These are phyloP conservation scores for Rhypophila decipiens DNA, from an alignment of 495 filamentous ascomycete genomes.

Conservation along the genomic window DNA sequence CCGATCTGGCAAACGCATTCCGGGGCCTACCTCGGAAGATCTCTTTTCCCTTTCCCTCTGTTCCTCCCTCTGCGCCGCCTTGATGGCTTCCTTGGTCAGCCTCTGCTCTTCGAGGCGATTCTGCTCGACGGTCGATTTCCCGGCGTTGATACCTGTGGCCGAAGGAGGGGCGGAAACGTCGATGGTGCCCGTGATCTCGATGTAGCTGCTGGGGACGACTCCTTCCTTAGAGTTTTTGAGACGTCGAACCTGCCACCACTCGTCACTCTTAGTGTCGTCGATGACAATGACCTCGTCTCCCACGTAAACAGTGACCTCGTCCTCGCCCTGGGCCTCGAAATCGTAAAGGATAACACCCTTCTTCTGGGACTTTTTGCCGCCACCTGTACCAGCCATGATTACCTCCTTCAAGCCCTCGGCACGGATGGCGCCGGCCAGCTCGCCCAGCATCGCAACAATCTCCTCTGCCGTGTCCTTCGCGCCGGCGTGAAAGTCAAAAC, in stretches of 20 bases:
- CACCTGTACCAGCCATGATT: constrained; percentile 67
- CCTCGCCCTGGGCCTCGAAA: constrained; percentile 92
- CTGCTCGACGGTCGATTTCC: constrained; percentile 67
- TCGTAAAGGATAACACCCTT: constrained; percentile 89
- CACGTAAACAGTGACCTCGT: constrained; percentile 87
- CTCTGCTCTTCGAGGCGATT: constrained; percentile 80
- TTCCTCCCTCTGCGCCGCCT: constrained; percentile 48
- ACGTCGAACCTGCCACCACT: constrained; percentile 96
- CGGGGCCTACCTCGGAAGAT: constrained; percentile 69
- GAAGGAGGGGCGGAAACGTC: constrained; percentile 32
- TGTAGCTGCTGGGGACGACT: constrained; percentile 97
- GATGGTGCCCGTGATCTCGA: constrained; percentile 70
- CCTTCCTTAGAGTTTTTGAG: constrained; percentile 88
- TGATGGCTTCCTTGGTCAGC: constrained; percentile 67
- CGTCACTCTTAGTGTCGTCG: constrained; percentile 86
- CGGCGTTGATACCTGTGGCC: constrained; percentile 54
- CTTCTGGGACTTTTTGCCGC: constrained; percentile 54
- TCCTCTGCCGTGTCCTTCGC: constrained; percentile 95
- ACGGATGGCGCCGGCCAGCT: constrained; percentile 76
- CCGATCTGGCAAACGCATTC: constrained; percentile 62
- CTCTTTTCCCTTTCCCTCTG: constrained; percentile 40
- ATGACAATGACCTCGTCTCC: constrained; percentile 89
- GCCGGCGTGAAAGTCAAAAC: constrained; percentile 92
- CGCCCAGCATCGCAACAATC: constrained; percentile 80
- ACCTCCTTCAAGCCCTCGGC: constrained; percentile 85